Conservation (phyloP, 148 eudicot species). For the Fagopyrum tataricum region DNA sequence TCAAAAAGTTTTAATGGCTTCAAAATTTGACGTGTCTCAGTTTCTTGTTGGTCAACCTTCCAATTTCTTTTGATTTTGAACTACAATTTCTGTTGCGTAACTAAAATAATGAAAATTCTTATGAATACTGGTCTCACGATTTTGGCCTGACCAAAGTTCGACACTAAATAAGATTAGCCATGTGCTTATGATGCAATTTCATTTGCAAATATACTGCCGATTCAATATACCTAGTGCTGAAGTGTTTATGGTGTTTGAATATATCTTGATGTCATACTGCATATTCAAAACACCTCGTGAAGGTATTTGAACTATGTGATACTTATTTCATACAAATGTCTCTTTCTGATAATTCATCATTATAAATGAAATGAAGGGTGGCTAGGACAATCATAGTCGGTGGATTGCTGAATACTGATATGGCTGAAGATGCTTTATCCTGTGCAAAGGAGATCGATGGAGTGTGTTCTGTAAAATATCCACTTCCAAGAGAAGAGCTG, state of each 20-base stretch:
- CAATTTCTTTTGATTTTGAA: background rate
- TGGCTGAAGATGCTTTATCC: slow-evolving; percentile 69
- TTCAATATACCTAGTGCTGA: too few relatives aligned
- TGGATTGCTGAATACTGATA: slow-evolving; percentile 51
- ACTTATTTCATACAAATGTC: background rate
- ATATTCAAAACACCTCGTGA: background rate
- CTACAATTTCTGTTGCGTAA: background rate
- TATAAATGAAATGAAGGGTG: slow-evolving; percentile 41
- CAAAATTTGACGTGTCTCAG: background rate
- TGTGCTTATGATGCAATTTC: too few relatives aligned
- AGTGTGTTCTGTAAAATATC: slow-evolving; percentile 62
- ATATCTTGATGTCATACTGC: slow-evolving; percentile 1
- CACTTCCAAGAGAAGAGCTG: slow-evolving; percentile 78
- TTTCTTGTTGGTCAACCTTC: background rate
- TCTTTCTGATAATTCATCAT: slow-evolving; percentile 3
- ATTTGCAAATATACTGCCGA: too few relatives aligned
- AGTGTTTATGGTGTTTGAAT: too few relatives aligned
- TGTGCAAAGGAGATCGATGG: slow-evolving; percentile 64
- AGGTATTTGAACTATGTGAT: background rate
- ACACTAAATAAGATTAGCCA: background rate
- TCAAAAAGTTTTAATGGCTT: background rate
- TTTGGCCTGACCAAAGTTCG: background rate
- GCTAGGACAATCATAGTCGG: slow-evolving; percentile 92
- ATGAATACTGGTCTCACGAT: background rate
- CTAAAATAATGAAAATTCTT: background rate